These are phyloP conservation scores for Monosporozyma unispora DNA, from an alignment of 805 yeast genomes.

Conservation along the genomic window DNA sequence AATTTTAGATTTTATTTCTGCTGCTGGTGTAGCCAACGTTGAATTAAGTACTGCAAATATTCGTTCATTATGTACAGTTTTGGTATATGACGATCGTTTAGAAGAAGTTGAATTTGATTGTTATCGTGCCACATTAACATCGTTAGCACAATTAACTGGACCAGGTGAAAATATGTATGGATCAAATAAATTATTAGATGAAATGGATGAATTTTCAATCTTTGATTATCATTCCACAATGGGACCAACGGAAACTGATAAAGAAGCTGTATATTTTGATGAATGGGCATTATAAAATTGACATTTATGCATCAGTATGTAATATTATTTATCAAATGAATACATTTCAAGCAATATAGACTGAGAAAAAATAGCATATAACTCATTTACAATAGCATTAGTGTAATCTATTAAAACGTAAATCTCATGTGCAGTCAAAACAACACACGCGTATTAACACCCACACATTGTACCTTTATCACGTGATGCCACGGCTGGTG, in stretches of 20 bases:
- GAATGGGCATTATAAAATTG: constrained; percentile 34
- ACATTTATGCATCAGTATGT: too few relatives aligned
- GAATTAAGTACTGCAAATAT: constrained; percentile 70
- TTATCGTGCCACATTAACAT: constrained; percentile 77
- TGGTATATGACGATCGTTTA: constrained; percentile 76
- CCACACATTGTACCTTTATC: too few relatives aligned
- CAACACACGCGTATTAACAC: too few relatives aligned
- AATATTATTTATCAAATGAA: too few relatives aligned
- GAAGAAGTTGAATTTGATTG: constrained; percentile 55
- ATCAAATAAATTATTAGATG: constrained; percentile 5
- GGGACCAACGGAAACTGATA: constrained; percentile 32
- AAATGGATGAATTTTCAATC: constrained; percentile 31
- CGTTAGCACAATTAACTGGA: constrained; percentile 55
- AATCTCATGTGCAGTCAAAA: too few relatives aligned
- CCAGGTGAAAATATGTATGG: constrained; percentile 17
- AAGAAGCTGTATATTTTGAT: constrained; percentile 40
- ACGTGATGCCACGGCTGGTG: too few relatives aligned
- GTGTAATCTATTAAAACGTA: too few relatives aligned
- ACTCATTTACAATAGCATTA: too few relatives aligned
- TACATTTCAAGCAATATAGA: too few relatives aligned
- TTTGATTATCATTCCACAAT: constrained; percentile 37
- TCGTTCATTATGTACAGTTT: constrained; percentile 75
- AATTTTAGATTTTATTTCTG: constrained; percentile 63
- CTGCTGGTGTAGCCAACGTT: constrained; percentile 69
- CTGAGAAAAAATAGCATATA: too few relatives aligned